Evolutionary conservation across 129 eudicot genomes (phyloP).

Genomic region (Chrysanthemum lavandulifolium): DNA sequence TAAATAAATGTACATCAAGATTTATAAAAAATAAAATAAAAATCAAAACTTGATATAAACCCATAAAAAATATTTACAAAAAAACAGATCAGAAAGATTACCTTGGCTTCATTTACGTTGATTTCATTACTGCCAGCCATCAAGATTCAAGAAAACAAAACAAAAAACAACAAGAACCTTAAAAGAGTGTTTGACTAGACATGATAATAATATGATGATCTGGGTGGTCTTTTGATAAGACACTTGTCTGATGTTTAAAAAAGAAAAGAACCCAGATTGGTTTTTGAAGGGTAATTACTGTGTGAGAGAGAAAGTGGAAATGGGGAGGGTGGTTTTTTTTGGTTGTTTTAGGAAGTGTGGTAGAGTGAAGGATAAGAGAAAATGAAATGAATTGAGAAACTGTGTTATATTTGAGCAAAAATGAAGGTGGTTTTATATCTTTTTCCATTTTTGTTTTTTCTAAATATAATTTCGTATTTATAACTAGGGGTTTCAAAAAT

Average conservation of each 20-base stretch:
- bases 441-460: too few relatives aligned
- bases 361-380: slow-evolving; percentile 12
- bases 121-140: slow-evolving; percentile 93
- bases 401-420: too few relatives aligned
- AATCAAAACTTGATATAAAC: not conserved
- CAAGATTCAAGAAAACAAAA: slow-evolving; percentile 5
- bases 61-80: too few relatives aligned
- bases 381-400: not conserved
- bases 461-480: too few relatives aligned
- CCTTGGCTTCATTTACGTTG: slow-evolving; percentile 82
- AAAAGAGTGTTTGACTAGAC: slow-evolving; percentile 23
- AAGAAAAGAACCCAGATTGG: slow-evolving; percentile 17
- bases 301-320: not conserved
- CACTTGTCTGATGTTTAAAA: slow-evolving; percentile 40
- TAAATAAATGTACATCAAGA: not conserved
- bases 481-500: too few relatives aligned
- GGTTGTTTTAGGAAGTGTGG: slow-evolving; percentile 9
- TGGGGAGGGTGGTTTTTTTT: slow-evolving; percentile 6
- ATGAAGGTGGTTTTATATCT: too few relatives aligned
- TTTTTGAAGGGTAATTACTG: slow-evolving; percentile 9
- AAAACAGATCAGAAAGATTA: slow-evolving; percentile 4
- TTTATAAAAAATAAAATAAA: not conserved
- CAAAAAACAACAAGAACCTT: slow-evolving; percentile 19
- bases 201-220: slow-evolving; percentile 16
- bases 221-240: slow-evolving; percentile 35